Conservation (phyloP, 2,329 filamentous ascomycete species). For the Talaromyces marneffei region DNA sequence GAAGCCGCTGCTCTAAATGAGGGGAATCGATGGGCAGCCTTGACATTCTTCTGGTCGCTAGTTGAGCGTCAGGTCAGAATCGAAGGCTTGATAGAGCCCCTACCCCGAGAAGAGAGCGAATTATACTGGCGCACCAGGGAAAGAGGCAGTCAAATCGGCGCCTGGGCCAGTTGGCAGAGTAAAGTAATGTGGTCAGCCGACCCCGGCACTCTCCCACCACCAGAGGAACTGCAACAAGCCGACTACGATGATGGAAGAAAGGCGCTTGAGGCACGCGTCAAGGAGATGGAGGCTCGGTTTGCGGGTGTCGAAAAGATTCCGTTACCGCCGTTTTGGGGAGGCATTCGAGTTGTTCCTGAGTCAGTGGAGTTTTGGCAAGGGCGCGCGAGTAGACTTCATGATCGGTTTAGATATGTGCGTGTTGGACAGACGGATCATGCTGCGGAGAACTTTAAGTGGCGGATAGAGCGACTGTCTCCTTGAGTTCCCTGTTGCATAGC, state of each 20-base stretch:
- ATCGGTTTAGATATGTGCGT: slow-evolving; percentile 80
- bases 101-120: slow-evolving; percentile 66
- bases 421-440: slow-evolving; percentile 44
- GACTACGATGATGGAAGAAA: slow-evolving; percentile 61
- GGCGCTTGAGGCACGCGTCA: slow-evolving; percentile 70
- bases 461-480: slow-evolving; percentile 37
- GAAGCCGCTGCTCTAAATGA: slow-evolving; percentile 17
- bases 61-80: slow-evolving; percentile 86
- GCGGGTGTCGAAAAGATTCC: slow-evolving; percentile 72
- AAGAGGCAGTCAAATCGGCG: slow-evolving; percentile 76
- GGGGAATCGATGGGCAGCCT: slow-evolving; percentile 67
- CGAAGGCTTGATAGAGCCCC: slow-evolving; percentile 66
- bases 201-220: slow-evolving; percentile 22
- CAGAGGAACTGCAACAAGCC: slow-evolving; percentile 24
- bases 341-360: slow-evolving; percentile 76
- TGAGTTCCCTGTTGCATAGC: slow-evolving; percentile 15
- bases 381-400: slow-evolving; percentile 80
- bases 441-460: slow-evolving; percentile 41
- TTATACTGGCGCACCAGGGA: slow-evolving; percentile 61
- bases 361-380: slow-evolving; percentile 96
- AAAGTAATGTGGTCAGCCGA: slow-evolving; percentile 54
- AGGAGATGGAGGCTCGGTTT: slow-evolving; percentile 70
- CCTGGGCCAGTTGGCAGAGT: slow-evolving; percentile 90
- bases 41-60: slow-evolving; percentile 87
- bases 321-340: slow-evolving; percentile 92